phyloP scores from a whole-genome alignment of 1,139 yeast species.

The Pichia terricola region DNA sequence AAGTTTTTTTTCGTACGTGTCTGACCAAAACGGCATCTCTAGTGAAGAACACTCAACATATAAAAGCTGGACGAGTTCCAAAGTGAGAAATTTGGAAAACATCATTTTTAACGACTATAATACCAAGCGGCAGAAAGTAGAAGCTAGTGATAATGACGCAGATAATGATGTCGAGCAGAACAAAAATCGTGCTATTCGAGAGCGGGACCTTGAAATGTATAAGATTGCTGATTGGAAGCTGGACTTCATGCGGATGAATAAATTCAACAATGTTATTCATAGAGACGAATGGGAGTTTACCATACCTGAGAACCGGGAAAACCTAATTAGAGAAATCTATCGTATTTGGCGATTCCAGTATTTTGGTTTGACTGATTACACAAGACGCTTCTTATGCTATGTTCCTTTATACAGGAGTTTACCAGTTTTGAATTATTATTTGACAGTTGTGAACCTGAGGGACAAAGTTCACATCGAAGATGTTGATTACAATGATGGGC shows the following conservation, averaged over 20 bases:
- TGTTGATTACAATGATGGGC: too few relatives aligned
- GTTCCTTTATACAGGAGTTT: background rate
- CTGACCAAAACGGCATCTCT: background rate
- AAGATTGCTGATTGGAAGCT: slow-evolving; percentile 3
- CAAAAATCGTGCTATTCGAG: background rate
- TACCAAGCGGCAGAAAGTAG: background rate
- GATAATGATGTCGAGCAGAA: too few relatives aligned
- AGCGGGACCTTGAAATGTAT: background rate
- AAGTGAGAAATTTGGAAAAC: slow-evolving; percentile 1
- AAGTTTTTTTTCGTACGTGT: slow-evolving; percentile 1
- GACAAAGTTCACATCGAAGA: too few relatives aligned
- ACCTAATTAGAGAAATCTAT: slow-evolving; percentile 6
- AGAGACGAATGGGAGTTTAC: slow-evolving; percentile 11
- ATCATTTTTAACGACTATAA: background rate
- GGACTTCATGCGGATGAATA: background rate
- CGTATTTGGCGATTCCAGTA: slow-evolving; percentile 9
- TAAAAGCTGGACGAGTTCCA: slow-evolving; percentile 5
- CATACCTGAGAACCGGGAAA: slow-evolving; percentile 2
- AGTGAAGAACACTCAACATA: too few relatives aligned
- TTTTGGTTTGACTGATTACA: slow-evolving; percentile 1
- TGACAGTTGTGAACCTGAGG: too few relatives aligned
- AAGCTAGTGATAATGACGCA: too few relatives aligned
- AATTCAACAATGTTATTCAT: background rate
- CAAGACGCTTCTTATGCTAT: background rate
- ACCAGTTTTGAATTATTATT: background rate